Conservation (phyloP, 1,139 yeast species). For the Yamadazyma sp. region DNA sequence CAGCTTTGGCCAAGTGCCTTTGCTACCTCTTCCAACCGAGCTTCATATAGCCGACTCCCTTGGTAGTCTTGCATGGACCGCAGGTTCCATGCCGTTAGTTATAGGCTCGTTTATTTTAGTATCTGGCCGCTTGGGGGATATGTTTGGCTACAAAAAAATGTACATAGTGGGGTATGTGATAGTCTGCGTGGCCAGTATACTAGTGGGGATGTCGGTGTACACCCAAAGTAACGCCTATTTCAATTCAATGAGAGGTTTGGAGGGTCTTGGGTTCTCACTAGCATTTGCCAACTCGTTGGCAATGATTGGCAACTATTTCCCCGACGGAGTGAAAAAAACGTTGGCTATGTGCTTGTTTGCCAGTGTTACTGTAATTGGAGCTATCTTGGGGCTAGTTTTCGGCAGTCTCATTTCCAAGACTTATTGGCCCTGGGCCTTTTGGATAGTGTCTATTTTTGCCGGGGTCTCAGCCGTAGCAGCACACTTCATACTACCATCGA, state of each 20-base stretch:
- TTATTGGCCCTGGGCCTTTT: conserved; percentile 59
- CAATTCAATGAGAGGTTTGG: conserved; percentile 51
- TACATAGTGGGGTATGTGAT: conserved; percentile 48
- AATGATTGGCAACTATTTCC: conserved; percentile 48
- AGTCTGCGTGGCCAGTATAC: conserved; percentile 47
- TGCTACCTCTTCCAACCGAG: conserved; percentile 29
- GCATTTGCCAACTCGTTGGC: conserved; percentile 56
- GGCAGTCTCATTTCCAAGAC: conserved; percentile 39
- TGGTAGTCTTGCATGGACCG: conserved; percentile 55
- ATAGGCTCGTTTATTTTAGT: conserved; percentile 59
- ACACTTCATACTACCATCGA: background rate
- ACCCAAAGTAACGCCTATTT: conserved; percentile 40
- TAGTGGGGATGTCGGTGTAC: conserved; percentile 49
- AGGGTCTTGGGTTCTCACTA: conserved; percentile 59
- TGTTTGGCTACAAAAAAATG: conserved; percentile 52
- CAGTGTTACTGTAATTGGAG: conserved; percentile 57
- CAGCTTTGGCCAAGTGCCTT: conserved; percentile 40
- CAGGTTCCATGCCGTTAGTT: conserved; percentile 55
- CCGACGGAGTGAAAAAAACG: conserved; percentile 30
- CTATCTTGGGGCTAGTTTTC: conserved; percentile 47
- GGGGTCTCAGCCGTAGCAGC: conserved; percentile 26
- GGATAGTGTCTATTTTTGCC: conserved; percentile 43
- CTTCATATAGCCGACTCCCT: conserved; percentile 20
- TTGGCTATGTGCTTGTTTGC: conserved; percentile 49
- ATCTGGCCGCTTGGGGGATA: conserved; percentile 61